Evolutionary conservation across 352 stramenopile genomes (phyloP).

Genomic region (Globisporangium ultimum): DNA sequence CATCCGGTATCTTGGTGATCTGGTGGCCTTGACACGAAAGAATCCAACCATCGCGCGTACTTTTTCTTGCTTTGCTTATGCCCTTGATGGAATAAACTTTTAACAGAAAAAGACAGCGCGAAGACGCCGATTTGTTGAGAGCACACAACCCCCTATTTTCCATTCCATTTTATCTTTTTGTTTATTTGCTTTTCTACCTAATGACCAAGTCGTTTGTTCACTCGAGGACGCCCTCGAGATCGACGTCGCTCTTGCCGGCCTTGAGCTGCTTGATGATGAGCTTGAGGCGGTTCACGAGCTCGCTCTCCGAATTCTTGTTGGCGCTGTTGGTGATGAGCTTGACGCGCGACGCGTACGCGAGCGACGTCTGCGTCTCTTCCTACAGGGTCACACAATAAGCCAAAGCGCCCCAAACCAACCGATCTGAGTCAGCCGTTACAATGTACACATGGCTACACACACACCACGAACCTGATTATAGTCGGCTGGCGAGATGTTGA

Average conservation of each 20-base stretch:
- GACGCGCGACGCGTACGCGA: slow-evolving; percentile 79
- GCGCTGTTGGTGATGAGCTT: slow-evolving; percentile 89
- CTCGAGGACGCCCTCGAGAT: slow-evolving; percentile 64
- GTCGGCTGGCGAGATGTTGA: slow-evolving; percentile 87
- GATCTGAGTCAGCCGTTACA: slow-evolving; percentile 3
- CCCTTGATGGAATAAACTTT: slow-evolving; percentile 31
- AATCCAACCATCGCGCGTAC: slow-evolving; percentile 9
- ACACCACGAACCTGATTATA: slow-evolving; percentile 73
- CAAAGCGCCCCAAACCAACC: neutral
- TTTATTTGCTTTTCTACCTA: too few relatives aligned
- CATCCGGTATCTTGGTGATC: neutral
- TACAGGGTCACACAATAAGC: slow-evolving; percentile 6
- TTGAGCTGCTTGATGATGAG: slow-evolving; percentile 79
- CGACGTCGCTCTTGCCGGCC: slow-evolving; percentile 58
- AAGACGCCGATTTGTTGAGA: slow-evolving; percentile 88
- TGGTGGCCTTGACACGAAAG: too few relatives aligned
- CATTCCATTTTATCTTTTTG: too few relatives aligned
- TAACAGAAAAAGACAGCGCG: slow-evolving; percentile 18
- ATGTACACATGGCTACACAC: slow-evolving; percentile 5
- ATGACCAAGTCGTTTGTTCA: too few relatives aligned
- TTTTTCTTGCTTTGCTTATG: slow-evolving; percentile 30
- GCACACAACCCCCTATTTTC: slow-evolving; percentile 25
- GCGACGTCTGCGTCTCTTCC: slow-evolving; percentile 83
- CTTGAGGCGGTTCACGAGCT: slow-evolving; percentile 81
- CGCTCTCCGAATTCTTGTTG: slow-evolving; percentile 84